Percentiles rank a stretch among this genome's conserved stretches.
These are phyloP conservation scores for Sarcocystis neurona DNA, from an alignment of 169 alveolate genomes.

Conservation along the genomic window DNA sequence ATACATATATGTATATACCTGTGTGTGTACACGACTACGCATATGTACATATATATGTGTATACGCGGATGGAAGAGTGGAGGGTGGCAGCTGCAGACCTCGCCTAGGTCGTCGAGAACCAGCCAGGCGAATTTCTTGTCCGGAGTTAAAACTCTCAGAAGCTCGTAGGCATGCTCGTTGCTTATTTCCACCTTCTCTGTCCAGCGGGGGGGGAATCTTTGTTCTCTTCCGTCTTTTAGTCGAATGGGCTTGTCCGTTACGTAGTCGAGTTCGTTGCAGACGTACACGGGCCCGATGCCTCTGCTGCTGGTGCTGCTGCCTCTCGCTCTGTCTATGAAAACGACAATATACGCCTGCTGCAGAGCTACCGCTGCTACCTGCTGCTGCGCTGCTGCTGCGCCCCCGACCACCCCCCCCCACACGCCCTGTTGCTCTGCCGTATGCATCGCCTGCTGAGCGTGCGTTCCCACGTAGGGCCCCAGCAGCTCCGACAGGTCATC, in stretches of 20 bases:
- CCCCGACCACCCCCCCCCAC: conserved; percentile 45
- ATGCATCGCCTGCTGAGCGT: neutral
- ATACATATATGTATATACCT: neutral
- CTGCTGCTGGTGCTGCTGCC: conserved; percentile 13
- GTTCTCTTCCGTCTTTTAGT: conserved; percentile 28
- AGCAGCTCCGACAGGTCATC: conserved; percentile 72
- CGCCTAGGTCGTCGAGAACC: conserved; percentile 71
- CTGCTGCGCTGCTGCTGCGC: neutral
- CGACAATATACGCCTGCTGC: conserved; percentile 70
- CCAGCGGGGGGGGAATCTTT: neutral
- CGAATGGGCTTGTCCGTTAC: conserved; percentile 59
- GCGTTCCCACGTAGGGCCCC: conserved; percentile 64
- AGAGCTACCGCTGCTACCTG: conserved; percentile 42
- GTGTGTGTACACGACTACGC: neutral
- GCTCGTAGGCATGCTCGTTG: conserved; percentile 70
- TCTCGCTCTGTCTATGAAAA: conserved; percentile 68
- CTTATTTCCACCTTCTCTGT: conserved; percentile 35
- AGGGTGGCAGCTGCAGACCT: conserved; percentile 27
- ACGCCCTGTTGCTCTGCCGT: conserved; percentile 24
- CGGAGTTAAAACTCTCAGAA: conserved; percentile 52
- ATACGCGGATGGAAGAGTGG: neutral
- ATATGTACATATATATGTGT: neutral
- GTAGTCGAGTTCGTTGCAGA: conserved; percentile 54
- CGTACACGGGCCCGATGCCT: conserved; percentile 48
- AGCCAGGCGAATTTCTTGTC: conserved; percentile 72